Conservation (phyloP, 768 basidiomycete genomes). For the Postia placenta region DNA sequence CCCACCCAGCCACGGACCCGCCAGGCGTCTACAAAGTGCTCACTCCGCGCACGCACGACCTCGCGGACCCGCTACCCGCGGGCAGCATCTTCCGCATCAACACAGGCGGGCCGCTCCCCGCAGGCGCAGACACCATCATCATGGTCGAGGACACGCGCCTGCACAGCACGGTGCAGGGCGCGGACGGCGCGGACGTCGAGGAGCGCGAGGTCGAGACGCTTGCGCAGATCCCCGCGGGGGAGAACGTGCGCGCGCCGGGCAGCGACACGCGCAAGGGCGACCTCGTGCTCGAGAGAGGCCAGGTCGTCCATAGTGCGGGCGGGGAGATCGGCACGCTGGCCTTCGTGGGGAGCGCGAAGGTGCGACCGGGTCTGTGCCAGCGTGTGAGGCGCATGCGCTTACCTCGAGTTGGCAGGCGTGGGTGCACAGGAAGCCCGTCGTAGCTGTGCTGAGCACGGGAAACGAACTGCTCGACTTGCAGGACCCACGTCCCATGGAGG, state of each 20-base stretch:
- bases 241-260: slow-evolving; percentile 70
- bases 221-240: slow-evolving; percentile 51
- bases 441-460: slow-evolving; percentile 82
- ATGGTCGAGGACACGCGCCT: slow-evolving; percentile 93
- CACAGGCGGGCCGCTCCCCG: slow-evolving; percentile 78
- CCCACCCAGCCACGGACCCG: slow-evolving; percentile 47
- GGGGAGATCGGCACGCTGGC: slow-evolving; percentile 82
- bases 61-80: slow-evolving; percentile 35
- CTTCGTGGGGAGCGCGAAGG: slow-evolving; percentile 72
- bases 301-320: slow-evolving; percentile 56
- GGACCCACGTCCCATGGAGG: slow-evolving; percentile 24
- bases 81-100: slow-evolving; percentile 68
- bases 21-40: slow-evolving; percentile 66
- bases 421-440: slow-evolving; percentile 65
- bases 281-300: slow-evolving; percentile 55
- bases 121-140: slow-evolving; percentile 71
- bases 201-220: slow-evolving; percentile 69
- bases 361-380: slow-evolving; percentile 18
- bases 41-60: slow-evolving; percentile 40
- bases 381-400: not conserved
- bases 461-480: slow-evolving; percentile 74
- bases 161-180: slow-evolving; percentile 41
- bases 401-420: slow-evolving; percentile 41
- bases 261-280: slow-evolving; percentile 70
- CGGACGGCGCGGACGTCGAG: slow-evolving; percentile 42